A percentile compares a stretch with the other conserved stretches of the same genome.
phyloP scores from a whole-genome alignment of 1,284 basidiomycete species.

The Cryptococcus sp. region DNA sequence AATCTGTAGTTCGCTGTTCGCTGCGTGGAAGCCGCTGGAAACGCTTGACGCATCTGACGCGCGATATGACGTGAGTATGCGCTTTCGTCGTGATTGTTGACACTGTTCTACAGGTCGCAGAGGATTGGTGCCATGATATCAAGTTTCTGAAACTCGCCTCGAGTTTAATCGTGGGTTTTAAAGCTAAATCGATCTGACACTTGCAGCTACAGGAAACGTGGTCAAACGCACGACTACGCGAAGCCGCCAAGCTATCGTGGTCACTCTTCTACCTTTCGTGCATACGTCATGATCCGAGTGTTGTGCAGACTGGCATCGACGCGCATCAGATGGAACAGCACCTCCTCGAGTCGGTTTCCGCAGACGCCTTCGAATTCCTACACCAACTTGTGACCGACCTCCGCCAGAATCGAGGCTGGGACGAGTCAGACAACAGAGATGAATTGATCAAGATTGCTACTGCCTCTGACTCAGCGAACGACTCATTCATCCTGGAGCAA shows the following conservation, averaged over 20 bases:
- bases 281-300: constrained; percentile 64
- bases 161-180: constrained; percentile 31
- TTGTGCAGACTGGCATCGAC: constrained; percentile 67
- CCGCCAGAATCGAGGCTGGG: constrained; percentile 27
- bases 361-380: constrained; percentile 79
- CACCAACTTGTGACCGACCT: constrained; percentile 51
- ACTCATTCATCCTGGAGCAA: constrained; percentile 61
- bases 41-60: constrained; percentile 23
- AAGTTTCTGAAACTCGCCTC: constrained; percentile 40
- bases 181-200: not conserved
- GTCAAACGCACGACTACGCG: constrained; percentile 74
- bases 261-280: constrained; percentile 77
- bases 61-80: constrained; percentile 28
- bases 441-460: constrained; percentile 68
- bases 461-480: constrained; percentile 53
- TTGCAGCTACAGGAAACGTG: constrained; percentile 57
- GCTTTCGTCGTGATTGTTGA: not conserved
- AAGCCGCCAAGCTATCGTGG: constrained; percentile 79
- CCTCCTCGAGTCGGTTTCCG: constrained; percentile 76
- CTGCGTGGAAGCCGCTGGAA: constrained; percentile 37
- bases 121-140: constrained; percentile 34
- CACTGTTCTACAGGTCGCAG: constrained; percentile 13
- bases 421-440: constrained; percentile 46
- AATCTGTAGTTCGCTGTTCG: constrained; percentile 30
- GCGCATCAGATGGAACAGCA: constrained; percentile 77